These are phyloP conservation scores for Apiosordaria backusii DNA, from an alignment of 495 filamentous ascomycete genomes.

Conservation along the genomic window DNA sequence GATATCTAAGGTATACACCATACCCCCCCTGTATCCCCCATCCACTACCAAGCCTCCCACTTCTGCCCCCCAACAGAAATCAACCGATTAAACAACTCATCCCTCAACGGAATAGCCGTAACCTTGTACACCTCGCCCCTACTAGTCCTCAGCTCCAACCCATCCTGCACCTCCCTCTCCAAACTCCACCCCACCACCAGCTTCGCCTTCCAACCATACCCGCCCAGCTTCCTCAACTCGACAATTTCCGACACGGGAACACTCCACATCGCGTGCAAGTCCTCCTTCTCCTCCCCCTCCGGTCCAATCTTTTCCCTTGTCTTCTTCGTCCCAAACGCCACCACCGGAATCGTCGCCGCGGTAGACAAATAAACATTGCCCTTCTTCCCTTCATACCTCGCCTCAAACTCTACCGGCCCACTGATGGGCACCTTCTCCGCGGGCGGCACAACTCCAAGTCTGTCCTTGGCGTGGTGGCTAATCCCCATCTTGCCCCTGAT, in stretches of 20 bases:
- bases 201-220: slow-evolving; percentile 86
- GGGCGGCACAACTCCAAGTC: slow-evolving; percentile 65
- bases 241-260: slow-evolving; percentile 49
- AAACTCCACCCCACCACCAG: slow-evolving; percentile 79
- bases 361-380: slow-evolving; percentile 69
- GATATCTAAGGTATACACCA: too few relatives aligned
- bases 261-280: slow-evolving; percentile 54
- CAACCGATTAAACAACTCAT: slow-evolving; percentile 83
- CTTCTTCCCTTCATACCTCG: slow-evolving; percentile 64
- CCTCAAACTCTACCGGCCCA: slow-evolving; percentile 75
- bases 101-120: slow-evolving; percentile 69
- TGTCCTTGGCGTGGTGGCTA: slow-evolving; percentile 61
- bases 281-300: slow-evolving; percentile 43
- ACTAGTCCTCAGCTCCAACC: slow-evolving; percentile 62
- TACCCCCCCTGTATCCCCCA: too few relatives aligned
- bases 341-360: slow-evolving; percentile 53
- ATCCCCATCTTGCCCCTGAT: slow-evolving; percentile 61
- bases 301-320: slow-evolving; percentile 39
- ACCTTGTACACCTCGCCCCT: slow-evolving; percentile 54
- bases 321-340: slow-evolving; percentile 54
- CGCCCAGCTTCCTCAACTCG: slow-evolving; percentile 78
- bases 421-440: slow-evolving; percentile 39
- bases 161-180: slow-evolving; percentile 73
- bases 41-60: slow-evolving; percentile 81
- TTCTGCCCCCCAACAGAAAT: slow-evolving; percentile 80